Conservation (phyloP, 2,329 filamentous ascomycete genomes). For the Penicillium sp. region DNA sequence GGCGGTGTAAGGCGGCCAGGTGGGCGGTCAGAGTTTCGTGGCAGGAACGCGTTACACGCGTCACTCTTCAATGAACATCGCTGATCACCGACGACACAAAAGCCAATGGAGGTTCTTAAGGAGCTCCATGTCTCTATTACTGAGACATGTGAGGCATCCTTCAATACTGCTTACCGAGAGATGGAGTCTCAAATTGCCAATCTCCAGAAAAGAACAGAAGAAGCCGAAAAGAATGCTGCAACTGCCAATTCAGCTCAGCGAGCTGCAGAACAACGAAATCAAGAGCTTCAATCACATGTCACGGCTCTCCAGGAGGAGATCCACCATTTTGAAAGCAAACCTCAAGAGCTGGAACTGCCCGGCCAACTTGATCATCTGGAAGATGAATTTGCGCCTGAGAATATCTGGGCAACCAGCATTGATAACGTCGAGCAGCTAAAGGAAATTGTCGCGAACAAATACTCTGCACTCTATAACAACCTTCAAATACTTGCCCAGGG, state of each 20-base stretch:
- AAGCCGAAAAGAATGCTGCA: constrained; percentile 26
- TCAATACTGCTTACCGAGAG: constrained; percentile 33
- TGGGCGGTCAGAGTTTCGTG: constrained; percentile 15
- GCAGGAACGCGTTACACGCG: constrained; percentile 15
- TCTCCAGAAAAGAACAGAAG: constrained; percentile 26
- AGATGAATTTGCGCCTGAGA: constrained; percentile 33
- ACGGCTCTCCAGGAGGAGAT: constrained; percentile 28
- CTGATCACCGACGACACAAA: not conserved
- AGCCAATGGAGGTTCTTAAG: constrained; percentile 36
- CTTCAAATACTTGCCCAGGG: constrained; percentile 31
- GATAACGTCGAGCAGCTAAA: constrained; percentile 19
- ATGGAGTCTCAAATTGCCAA: constrained; percentile 28
- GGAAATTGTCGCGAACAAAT: constrained; percentile 32
- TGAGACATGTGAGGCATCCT: constrained; percentile 31
- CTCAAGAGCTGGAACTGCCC: constrained; percentile 18
- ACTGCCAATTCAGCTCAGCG: constrained; percentile 25
- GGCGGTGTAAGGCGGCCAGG: constrained; percentile 5
- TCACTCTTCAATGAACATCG: not conserved
- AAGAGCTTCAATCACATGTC: constrained; percentile 28
- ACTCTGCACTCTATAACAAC: constrained; percentile 38
- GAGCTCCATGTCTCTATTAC: constrained; percentile 35
- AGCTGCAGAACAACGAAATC: constrained; percentile 19
- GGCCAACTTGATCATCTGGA: constrained; percentile 24
- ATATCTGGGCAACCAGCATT: constrained; percentile 16
- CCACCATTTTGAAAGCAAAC: constrained; percentile 15